Evolutionary conservation across 2,329 filamentous ascomycete species (phyloP), one percentile per base, ranked within the genome.

Genomic region (Botrytis elliptica): DNA sequence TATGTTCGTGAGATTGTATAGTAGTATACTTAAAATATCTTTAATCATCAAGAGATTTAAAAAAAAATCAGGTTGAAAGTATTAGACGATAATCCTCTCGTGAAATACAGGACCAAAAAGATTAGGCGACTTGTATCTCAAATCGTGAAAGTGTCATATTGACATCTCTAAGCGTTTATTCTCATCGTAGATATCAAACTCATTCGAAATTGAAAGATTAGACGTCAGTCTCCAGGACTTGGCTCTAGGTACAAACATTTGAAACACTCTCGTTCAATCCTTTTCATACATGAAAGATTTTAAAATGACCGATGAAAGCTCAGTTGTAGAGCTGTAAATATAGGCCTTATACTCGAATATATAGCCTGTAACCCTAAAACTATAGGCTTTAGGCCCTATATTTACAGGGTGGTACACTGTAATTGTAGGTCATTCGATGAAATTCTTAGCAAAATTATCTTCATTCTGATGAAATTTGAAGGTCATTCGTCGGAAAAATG

Each of bases 211-310:
- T 1, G 14, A 18, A 12, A 52, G 2, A 49, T 49, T 0, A 38
- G 29, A n/a, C 1, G 3, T 49, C 8, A 38, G 1, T n/a, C 10
- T 0, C 4, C 9, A 0, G 0, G 9, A n/a, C 1, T n/a, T 5
- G 29, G 0, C 10, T 6, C 7, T 3, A n/a, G 14, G 1, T 3
- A 1, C 0, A 7, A 38, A 49, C 29, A 52, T 38, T n/a, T 1
- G 3, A 66, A 52, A 66, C 0, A 9, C 29, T 66, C 29, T 10
- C 22, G 3, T 49, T 5, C 3, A 1, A 36, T 25, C 5, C 25
- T 49, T 38, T 25, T 16, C 3, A n/a, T 38, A 1, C 38, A 38
- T 66, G 29, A 66, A 66, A 66, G 0, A n/a, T 14, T 20, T 5
- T 33, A n/a, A 52, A 52, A 66, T n/a, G 9, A n/a, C 2, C 6